phyloP scores from a whole-genome alignment of 2,329 filamentous ascomycete genomes.

The Xylaria sp. region DNA sequence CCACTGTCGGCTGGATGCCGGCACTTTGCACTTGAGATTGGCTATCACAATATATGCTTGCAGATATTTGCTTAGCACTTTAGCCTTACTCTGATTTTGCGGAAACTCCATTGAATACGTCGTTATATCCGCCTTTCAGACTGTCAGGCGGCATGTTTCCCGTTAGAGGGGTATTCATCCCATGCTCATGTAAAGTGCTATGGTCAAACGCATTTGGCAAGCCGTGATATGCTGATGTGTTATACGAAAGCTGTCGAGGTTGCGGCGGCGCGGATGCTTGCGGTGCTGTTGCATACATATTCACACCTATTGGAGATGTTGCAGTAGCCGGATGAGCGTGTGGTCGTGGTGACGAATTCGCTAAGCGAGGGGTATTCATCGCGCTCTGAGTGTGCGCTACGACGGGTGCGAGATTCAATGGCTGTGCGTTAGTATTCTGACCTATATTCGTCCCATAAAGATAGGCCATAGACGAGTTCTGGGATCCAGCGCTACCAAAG shows the following conservation, averaged over 20 bases:
- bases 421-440: conserved; percentile 39
- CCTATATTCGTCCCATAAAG: conserved; percentile 41
- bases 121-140: conserved; percentile 43
- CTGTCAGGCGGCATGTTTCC: conserved; percentile 46
- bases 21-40: conserved; percentile 25
- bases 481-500: conserved; percentile 40
- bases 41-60: conserved; percentile 22
- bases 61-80: conserved; percentile 23
- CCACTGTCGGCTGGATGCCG: conserved; percentile 20
- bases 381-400: conserved; percentile 41
- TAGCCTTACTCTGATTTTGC: conserved; percentile 43
- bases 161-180: conserved; percentile 45
- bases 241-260: conserved; percentile 45
- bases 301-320: conserved; percentile 46
- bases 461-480: conserved; percentile 43
- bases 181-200: conserved; percentile 45
- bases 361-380: conserved; percentile 44
- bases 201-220: conserved; percentile 46
- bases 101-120: conserved; percentile 42
- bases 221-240: conserved; percentile 43
- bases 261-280: conserved; percentile 45
- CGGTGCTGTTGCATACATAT: conserved; percentile 46
- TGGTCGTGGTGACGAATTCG: conserved; percentile 45
- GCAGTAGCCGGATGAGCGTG: conserved; percentile 42
- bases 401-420: conserved; percentile 45